Evolutionary conservation across 306 rosid species (phyloP).

Genomic region (Argentina anserina): DNA sequence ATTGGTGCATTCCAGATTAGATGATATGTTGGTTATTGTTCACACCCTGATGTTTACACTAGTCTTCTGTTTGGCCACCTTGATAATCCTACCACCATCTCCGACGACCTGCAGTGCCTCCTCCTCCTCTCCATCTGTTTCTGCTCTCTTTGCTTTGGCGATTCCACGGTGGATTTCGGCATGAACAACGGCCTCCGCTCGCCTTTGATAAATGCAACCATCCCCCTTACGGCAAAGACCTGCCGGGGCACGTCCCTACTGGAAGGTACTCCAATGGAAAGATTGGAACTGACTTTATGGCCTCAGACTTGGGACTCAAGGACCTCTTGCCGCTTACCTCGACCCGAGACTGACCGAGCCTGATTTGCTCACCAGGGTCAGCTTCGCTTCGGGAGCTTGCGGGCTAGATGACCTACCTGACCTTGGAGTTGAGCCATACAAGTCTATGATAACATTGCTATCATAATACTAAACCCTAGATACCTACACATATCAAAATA

Average conservation of each 20-base stretch:
- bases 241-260: slow-evolving; percentile 18
- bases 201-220: slow-evolving; percentile 20
- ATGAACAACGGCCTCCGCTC: slow-evolving; percentile 29
- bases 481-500: too few relatives aligned
- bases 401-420: slow-evolving; percentile 26
- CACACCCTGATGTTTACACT: not conserved
- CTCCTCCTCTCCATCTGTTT: slow-evolving; percentile 1
- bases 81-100: not conserved
- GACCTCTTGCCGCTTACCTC: slow-evolving; percentile 32
- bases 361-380: slow-evolving; percentile 41
- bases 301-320: slow-evolving; percentile 37
- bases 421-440: not conserved
- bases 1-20: not conserved
- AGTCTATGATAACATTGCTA: too few relatives aligned
- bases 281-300: slow-evolving; percentile 34
- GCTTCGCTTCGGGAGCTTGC: slow-evolving; percentile 39
- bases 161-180: slow-evolving; percentile 43
- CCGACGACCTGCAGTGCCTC: not conserved
- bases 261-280: slow-evolving; percentile 48
- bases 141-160: slow-evolving; percentile 41
- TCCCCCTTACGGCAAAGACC: slow-evolving; percentile 38
- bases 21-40: not conserved
- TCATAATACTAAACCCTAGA: too few relatives aligned
- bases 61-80: not conserved
- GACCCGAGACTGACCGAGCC: slow-evolving; percentile 13